A percentile compares a stretch with the other conserved stretches of the same genome.
Evolutionary conservation across 345 rosid species (phyloP).

Genomic region (Rhodamnia argentea): DNA sequence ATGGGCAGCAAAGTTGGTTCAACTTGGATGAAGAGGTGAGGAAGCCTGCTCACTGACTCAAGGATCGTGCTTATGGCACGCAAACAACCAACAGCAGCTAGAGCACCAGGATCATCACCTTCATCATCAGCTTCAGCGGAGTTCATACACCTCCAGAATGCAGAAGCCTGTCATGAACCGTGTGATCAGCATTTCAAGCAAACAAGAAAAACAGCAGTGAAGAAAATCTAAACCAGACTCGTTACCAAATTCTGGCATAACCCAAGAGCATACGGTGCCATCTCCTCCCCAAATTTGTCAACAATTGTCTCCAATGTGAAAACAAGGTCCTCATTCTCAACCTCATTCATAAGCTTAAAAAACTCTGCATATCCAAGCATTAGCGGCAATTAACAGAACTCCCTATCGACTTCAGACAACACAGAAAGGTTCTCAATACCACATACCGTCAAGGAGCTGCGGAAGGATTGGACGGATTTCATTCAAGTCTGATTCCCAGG

Average conservation of each 20-base stretch:
- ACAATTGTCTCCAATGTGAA: slow-evolving; percentile 88
- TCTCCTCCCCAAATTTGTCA: slow-evolving; percentile 95
- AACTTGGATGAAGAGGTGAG: slow-evolving; percentile 75
- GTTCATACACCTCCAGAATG: slow-evolving; percentile 95
- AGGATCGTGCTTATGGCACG: slow-evolving; percentile 96
- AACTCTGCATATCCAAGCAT: slow-evolving; percentile 49
- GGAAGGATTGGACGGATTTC: slow-evolving; percentile 97
- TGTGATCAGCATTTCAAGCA: not conserved
- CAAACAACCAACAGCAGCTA: slow-evolving; percentile 95
- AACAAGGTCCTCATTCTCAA: slow-evolving; percentile 94
- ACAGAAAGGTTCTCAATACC: not conserved
- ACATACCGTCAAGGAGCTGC: slow-evolving; percentile 86
- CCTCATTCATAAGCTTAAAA: slow-evolving; percentile 97
- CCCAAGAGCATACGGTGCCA: slow-evolving; percentile 93
- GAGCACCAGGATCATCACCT: slow-evolving; percentile 81
- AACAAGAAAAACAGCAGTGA: not conserved
- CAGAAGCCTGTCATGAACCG: slow-evolving; percentile 54
- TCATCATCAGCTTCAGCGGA: slow-evolving; percentile 82
- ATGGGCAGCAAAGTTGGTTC: slow-evolving; percentile 89
- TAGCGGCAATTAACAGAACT: not conserved
- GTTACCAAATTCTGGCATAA: slow-evolving; percentile 93
- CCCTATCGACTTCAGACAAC: not conserved
- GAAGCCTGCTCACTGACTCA: slow-evolving; percentile 88
- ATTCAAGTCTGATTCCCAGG: slow-evolving; percentile 53
- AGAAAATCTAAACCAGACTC: not conserved